phyloP scores from a whole-genome alignment of 345 rosid genomes.

The Bruguiera parviflora region DNA sequence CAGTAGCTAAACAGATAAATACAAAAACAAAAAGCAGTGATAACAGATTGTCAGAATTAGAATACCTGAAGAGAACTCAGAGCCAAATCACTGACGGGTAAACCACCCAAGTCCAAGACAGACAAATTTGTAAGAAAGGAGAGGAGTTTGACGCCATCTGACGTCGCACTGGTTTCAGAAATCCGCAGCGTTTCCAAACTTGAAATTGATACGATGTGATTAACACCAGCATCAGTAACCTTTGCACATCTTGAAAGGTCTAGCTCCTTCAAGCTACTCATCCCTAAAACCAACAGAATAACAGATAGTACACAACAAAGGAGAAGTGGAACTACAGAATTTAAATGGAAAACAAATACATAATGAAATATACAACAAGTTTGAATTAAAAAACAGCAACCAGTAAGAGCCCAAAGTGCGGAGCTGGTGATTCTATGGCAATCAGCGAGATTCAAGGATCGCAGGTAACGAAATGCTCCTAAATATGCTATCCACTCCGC shows the following conservation, averaged over 20 bases:
- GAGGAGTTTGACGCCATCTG: constrained; percentile 58
- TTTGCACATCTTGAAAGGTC: constrained; percentile 77
- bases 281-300: constrained; percentile 35
- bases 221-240: constrained; percentile 67
- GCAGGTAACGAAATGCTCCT: constrained; percentile 66
- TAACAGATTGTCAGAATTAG: not conserved
- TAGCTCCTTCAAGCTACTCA: constrained; percentile 64
- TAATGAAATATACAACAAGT: not conserved
- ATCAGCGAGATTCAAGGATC: constrained; percentile 55
- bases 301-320: too few species aligned
- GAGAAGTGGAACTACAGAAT: not conserved
- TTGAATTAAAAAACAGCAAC: constrained; percentile 21
- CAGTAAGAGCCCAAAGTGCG: constrained; percentile 71
- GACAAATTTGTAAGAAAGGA: constrained; percentile 60
- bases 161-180: constrained; percentile 61
- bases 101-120: constrained; percentile 74
- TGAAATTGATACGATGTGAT: constrained; percentile 61
- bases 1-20: not conserved
- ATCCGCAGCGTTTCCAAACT: constrained; percentile 57
- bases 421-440: constrained; percentile 64
- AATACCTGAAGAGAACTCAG: constrained; percentile 70
- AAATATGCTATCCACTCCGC: constrained; percentile 93
- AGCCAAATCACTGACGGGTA: constrained; percentile 68
- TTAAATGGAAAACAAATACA: not conserved
- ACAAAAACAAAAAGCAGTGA: not conserved